These are phyloP conservation scores for Penicillium nucicola DNA, from an alignment of 495 filamentous ascomycete genomes.

Conservation along the genomic window DNA sequence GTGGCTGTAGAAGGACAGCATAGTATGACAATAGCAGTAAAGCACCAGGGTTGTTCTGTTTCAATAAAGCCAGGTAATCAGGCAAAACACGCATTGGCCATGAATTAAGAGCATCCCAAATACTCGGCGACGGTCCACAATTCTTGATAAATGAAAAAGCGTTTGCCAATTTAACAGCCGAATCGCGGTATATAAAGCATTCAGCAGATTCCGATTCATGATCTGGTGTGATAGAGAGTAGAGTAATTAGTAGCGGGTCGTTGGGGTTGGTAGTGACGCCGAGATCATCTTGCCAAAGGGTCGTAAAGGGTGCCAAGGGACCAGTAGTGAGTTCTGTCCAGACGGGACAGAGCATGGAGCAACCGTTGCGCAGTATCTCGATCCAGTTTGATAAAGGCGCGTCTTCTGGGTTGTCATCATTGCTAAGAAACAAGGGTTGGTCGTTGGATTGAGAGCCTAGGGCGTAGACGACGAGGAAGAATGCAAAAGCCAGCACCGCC, in stretches of 20 bases:
- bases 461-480: conserved; percentile 31
- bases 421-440: background rate
- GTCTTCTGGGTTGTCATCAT: too few relatives aligned
- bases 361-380: too few relatives aligned
- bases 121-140: background rate
- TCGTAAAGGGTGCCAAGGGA: background rate
- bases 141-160: background rate
- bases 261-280: background rate
- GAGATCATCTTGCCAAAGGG: too few relatives aligned
- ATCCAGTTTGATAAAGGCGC: too few relatives aligned
- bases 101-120: background rate
- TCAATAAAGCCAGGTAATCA: background rate
- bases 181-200: background rate
- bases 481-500: conserved; percentile 33
- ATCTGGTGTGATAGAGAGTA: background rate
- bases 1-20: background rate
- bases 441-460: background rate
- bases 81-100: background rate
- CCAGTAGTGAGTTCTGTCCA: background rate
- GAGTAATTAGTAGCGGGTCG: background rate
- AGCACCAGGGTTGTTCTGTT: background rate
- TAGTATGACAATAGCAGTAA: background rate
- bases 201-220: background rate
- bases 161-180: background rate
- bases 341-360: too few relatives aligned